These are phyloP conservation scores for Dendrobium catenatum DNA, from an alignment of 106 monocot genomes.

Conservation along the genomic window DNA sequence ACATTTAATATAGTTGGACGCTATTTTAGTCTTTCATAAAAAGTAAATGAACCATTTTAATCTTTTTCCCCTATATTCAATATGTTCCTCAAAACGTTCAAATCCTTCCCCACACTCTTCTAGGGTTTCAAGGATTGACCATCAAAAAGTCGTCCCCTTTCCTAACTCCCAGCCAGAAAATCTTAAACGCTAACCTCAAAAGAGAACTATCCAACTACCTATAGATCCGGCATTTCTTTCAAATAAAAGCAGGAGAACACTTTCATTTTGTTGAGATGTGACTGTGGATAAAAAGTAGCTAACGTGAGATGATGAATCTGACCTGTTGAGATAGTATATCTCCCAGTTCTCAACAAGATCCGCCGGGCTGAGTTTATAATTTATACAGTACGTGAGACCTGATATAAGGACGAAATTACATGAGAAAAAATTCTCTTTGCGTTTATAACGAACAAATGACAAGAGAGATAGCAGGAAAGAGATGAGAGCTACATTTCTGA, in stretches of 20 bases:
- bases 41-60: too few relatives aligned
- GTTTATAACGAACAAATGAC: background rate
- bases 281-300: background rate
- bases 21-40: too few relatives aligned
- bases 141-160: background rate
- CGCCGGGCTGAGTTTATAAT: constrained; percentile 64
- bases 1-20: too few relatives aligned
- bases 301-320: background rate
- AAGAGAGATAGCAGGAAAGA: background rate
- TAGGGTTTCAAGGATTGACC: background rate
- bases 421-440: background rate
- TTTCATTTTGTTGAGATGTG: background rate
- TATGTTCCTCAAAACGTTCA: background rate
- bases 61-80: too few relatives aligned
- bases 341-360: constrained; percentile 92
- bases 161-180: background rate
- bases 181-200: too few relatives aligned
- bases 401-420: background rate
- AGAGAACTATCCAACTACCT: too few relatives aligned
- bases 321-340: constrained; percentile 88
- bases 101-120: background rate
- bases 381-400: constrained; percentile 71
- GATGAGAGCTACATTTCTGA: constrained; percentile 42
- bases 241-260: background rate
- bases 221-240: background rate